phyloP scores from a whole-genome alignment of 306 rosid species.

The Oemleria cerasiformis region DNA sequence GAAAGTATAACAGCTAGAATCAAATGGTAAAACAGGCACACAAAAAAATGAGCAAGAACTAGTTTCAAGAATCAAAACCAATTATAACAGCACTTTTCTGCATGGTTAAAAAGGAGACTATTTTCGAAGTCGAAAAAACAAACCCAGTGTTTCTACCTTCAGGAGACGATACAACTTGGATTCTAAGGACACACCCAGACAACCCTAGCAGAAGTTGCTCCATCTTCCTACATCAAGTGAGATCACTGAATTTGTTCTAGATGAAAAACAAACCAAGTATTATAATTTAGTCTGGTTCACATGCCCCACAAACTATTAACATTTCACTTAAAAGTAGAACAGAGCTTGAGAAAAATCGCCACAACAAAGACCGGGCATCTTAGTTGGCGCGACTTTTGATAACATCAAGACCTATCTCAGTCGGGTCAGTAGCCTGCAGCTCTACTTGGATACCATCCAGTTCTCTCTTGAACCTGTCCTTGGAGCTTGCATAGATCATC shows the following conservation, averaged over 20 bases:
- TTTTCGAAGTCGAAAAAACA: conserved; percentile 9
- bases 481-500: conserved; percentile 68
- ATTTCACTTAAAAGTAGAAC: conserved; percentile 23
- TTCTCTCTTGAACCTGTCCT: conserved; percentile 69
- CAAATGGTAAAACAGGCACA: neutral
- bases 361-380: conserved; percentile 1
- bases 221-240: conserved; percentile 15
- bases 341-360: conserved; percentile 3
- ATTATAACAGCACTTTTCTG: neutral
- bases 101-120: conserved; percentile 1
- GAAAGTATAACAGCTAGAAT: neutral
- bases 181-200: conserved; percentile 2
- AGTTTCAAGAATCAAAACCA: neutral
- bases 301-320: conserved; percentile 33
- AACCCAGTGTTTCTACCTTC: conserved; percentile 22
- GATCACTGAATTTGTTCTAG: conserved; percentile 4
- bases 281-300: conserved; percentile 28
- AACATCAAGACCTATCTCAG: conserved; percentile 67
- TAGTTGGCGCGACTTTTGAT: conserved; percentile 59
- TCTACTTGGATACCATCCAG: conserved; percentile 60
- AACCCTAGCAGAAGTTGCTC: neutral
- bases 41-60: neutral
- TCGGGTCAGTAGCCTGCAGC: conserved; percentile 67
- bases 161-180: conserved; percentile 12
- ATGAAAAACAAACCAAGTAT: conserved; percentile 28